phyloP scores from a whole-genome alignment of 2,329 filamentous ascomycete genomes.

The Chaetomiaceae sp. region DNA sequence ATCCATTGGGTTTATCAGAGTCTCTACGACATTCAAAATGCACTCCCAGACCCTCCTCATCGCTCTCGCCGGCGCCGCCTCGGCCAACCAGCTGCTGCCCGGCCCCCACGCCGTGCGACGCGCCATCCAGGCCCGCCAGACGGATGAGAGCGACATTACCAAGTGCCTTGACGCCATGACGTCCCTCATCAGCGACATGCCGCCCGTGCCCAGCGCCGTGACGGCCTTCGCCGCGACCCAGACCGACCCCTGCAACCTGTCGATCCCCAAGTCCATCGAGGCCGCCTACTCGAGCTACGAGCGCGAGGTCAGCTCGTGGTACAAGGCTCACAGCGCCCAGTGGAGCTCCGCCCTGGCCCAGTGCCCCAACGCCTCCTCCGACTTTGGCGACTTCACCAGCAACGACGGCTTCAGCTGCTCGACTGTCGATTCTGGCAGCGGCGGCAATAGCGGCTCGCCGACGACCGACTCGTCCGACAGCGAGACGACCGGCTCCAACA shows the following conservation, averaged over 20 bases:
- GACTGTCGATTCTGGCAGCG: not conserved
- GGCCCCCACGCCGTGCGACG: conserved; percentile 16
- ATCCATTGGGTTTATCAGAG: no score
- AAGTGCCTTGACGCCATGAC: conserved; percentile 22
- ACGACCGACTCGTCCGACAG: not conserved
- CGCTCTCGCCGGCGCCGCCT: conserved; percentile 24
- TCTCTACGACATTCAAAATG: conserved; percentile 20
- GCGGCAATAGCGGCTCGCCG: not conserved
- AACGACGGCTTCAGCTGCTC: not conserved
- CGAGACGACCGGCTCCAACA: not conserved
- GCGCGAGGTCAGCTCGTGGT: conserved; percentile 25
- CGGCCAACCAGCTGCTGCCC: conserved; percentile 18
- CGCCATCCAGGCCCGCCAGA: conserved; percentile 26
- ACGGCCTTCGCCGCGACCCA: conserved; percentile 18
- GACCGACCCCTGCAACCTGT: conserved; percentile 26
- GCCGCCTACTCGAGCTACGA: not conserved
- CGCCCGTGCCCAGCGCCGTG: conserved; percentile 25
- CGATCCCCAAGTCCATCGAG: conserved; percentile 23
- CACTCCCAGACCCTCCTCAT: conserved; percentile 24
- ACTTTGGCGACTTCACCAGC: conserved; percentile 14
- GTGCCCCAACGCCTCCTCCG: no score
- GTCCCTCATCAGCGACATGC: conserved; percentile 22
- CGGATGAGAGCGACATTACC: conserved; percentile 5
- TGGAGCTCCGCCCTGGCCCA: conserved; percentile 23
- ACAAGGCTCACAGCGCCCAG: conserved; percentile 20